Evolutionary conservation across 306 rosid species (phyloP), one percentile per base, ranked within the genome.

Genomic region (Spatholobus suberectus): DNA sequence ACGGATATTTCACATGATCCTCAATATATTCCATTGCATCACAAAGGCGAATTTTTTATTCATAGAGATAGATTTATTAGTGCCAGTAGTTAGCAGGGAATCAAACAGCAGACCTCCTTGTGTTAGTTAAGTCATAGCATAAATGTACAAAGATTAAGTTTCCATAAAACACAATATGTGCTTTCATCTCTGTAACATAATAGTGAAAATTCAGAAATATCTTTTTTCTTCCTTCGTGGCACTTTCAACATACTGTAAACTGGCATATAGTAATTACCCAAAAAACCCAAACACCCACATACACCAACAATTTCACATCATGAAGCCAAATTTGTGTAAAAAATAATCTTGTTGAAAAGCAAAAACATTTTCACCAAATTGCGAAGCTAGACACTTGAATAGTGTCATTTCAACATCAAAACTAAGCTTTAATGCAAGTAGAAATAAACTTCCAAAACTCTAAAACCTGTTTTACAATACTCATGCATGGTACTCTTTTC

Each of bases 71-170:
- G 44, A 77, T 77, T 72, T 37, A 34, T 58, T 77, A 57, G 5
- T 76, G 43, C 29, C 21, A 46, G 37, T 34, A 61, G n/a, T 77
- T 69, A 29, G 61, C 18, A 27, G n/a, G 61, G 59, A 52, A 67
- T 11, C 82, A 57, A 66, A 38, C 18, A n/a, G 13, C 3, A 32
- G n/a, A 52, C 57, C 75, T 51, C 58, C 68, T 63, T 21, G 73
- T 37, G 69, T 35, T 63, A 14, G 49, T 66, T 66, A 20, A 0
- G 8, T 41, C 70, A 75, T 18, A 70, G 44, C 26, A 76, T 58
- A 69, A 69, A 57, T 76, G 86, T 73, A 46, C 47, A 21, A 76
- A 32, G 47, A 4, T 65, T 43, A 76, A 68, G 78, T 24, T 76
- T 69, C 77, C 76, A 54, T 75, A 52, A 40, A 54, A 82, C 35